Evolutionary conservation across 2,329 filamentous ascomycete genomes (phyloP), one percentile per base, ranked within the genome.

Genomic region (Pyricularia sp.): DNA sequence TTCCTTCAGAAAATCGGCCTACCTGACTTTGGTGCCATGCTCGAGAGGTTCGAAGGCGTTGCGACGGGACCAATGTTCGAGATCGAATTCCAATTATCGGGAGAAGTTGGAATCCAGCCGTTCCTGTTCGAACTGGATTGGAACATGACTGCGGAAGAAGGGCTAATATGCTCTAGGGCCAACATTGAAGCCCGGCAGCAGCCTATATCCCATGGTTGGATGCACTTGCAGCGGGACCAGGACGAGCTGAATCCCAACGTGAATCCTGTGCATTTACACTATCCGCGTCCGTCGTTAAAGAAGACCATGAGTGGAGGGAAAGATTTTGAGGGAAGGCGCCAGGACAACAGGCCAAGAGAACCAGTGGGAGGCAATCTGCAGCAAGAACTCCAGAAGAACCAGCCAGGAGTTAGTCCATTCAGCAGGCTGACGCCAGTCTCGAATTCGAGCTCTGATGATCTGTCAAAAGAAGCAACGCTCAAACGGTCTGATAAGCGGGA

Each of bases 1-100:
- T 72, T 65, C 31, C 66, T 72, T 5, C 42, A 23, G 59, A 12
- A 65, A 31, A 23, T 68, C 12, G 70, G 71, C 17, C 50, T 71
- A 20, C 42, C 23, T 7, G 64, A 59, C 17, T 31, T 55, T 20
- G 36, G 63, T 4, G 30, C 65, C 23, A 67, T 70, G 26, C 69
- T 72, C 26, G 55, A 65, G 20, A 68, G 68, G 63, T 72, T 59
- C 28, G 9, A 14, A 33, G 42, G 66, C 28, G 50, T 59, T n/a
- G n/a, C 33, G 28, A 67, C 42, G 17, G 50, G 33, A 23, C 17
- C 30, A n/a, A 67, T 67, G 66, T 67, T 67, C 50, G 50, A 67
- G 55, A 67, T 67, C 20, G 12, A 30, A 17, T 67, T 67, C 31
- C 42, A n/a, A 6, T 25, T 33, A 9, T 25, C 30, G 42, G 66